Conservation (phyloP, 2,329 filamentous ascomycete genomes). For the Diatrype stigma region DNA sequence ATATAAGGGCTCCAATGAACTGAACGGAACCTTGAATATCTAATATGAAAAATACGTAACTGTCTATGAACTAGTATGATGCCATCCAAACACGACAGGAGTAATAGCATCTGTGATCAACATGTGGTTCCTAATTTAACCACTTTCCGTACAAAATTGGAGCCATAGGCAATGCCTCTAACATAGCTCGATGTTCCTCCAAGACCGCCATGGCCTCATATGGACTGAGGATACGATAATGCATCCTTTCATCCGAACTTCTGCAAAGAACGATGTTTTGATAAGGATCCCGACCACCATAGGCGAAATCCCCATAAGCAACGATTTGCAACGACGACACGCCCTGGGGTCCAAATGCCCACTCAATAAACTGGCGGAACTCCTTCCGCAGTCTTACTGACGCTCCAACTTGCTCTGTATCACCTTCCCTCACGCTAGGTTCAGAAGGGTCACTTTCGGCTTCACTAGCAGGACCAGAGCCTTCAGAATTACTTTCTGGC, state of each 20-base stretch:
- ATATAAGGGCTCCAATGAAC: too few relatives aligned
- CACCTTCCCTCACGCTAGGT: not conserved
- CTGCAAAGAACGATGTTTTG: not conserved
- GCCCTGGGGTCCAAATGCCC: not conserved
- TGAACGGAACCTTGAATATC: too few relatives aligned
- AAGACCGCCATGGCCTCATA: not conserved
- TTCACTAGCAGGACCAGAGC: not conserved
- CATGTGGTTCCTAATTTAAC: too few relatives aligned
- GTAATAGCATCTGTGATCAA: too few relatives aligned
- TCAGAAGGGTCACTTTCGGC: not conserved
- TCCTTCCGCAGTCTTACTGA: not conserved
- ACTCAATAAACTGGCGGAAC: not conserved
- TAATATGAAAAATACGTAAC: too few relatives aligned
- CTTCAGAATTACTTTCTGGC: not conserved
- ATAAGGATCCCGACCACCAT: not conserved
- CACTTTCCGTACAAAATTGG: too few relatives aligned
- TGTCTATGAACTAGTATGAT: too few relatives aligned
- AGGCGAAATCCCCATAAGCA: not conserved
- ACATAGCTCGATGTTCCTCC: not conserved
- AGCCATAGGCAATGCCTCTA: too few relatives aligned
- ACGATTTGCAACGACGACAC: not conserved
- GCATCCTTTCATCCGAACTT: not conserved
- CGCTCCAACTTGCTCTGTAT: not conserved
- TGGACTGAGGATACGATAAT: not conserved
- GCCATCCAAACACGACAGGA: too few relatives aligned